Percentiles rank a stretch among this genome's conserved stretches.
phyloP scores from a whole-genome alignment of 2,329 filamentous ascomycete genomes.

The Fusarium austroafricanum region DNA sequence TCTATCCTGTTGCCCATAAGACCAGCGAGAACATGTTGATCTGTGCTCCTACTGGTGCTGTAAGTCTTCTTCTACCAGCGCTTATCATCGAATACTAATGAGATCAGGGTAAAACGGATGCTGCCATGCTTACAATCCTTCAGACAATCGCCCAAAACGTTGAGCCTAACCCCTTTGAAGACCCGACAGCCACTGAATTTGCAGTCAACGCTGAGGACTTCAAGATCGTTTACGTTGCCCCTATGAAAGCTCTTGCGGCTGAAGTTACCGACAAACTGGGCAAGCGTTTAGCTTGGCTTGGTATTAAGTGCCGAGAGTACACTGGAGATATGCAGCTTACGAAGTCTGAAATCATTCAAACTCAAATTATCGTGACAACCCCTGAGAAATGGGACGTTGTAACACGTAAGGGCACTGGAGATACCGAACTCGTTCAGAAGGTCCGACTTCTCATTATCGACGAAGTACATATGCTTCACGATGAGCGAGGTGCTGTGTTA shows the following conservation, averaged over 20 bases:
- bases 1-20: slow-evolving; percentile 94
- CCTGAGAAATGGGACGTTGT: slow-evolving; percentile 99
- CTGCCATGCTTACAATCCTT: slow-evolving; percentile 94
- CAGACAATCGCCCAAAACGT: slow-evolving; percentile 91
- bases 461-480: slow-evolving; percentile 99
- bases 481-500: slow-evolving; percentile 94
- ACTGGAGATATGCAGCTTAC: slow-evolving; percentile 99
- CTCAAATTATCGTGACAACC: slow-evolving; percentile 98
- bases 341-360: slow-evolving; percentile 94
- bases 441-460: slow-evolving; percentile 96
- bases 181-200: slow-evolving; percentile 80
- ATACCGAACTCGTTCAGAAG: slow-evolving; percentile 97
- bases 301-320: slow-evolving; percentile 89
- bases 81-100: slow-evolving; percentile 24
- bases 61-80: slow-evolving; percentile 55
- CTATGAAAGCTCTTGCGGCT: slow-evolving; percentile 97
- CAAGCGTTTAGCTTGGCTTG: slow-evolving; percentile 92
- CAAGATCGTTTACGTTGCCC: slow-evolving; percentile 98
- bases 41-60: slow-evolving; percentile 94
- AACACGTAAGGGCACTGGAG: slow-evolving; percentile 94
- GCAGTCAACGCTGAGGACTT: slow-evolving; percentile 87
- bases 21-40: slow-evolving; percentile 99
- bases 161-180: slow-evolving; percentile 80
- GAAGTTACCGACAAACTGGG: slow-evolving; percentile 96
- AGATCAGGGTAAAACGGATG: slow-evolving; percentile 88